Evolutionary conservation across 2,329 filamentous ascomycete genomes (phyloP).

Genomic region (Nemania sp.): DNA sequence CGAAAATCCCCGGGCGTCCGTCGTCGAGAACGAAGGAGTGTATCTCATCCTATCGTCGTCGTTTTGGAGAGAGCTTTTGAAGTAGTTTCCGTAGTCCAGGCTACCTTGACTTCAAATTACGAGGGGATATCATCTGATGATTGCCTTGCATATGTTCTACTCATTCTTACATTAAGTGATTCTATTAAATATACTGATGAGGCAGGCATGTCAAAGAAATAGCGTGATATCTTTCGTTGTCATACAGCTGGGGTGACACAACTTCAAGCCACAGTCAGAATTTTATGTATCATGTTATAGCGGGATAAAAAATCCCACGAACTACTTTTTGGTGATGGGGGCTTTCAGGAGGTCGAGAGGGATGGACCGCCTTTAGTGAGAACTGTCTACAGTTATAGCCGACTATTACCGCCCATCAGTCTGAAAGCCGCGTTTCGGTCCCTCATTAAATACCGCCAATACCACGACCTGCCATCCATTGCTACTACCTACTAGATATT

Average conservation of each 20-base stretch:
- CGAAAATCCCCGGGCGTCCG: no score
- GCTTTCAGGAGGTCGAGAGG: no score
- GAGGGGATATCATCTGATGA: not conserved
- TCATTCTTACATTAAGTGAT: not conserved
- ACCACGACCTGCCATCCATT: no score
- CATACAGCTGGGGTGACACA: not conserved
- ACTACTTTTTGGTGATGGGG: not conserved
- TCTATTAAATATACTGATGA: not conserved
- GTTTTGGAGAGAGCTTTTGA: not conserved
- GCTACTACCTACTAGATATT: not conserved
- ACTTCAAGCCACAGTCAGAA: not conserved
- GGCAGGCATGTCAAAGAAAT: not conserved
- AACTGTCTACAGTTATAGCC: not conserved
- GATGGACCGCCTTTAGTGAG: not conserved
- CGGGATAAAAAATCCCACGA: conserved; percentile 18
- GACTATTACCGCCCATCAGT: not conserved
- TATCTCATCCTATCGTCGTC: not conserved
- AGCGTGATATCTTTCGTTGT: not conserved
- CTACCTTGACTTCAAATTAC: no score
- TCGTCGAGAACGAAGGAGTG: no score
- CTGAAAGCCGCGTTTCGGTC: not conserved
- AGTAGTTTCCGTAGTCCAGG: no score
- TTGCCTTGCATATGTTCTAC: not conserved
- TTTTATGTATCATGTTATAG: not conserved
- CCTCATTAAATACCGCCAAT: not conserved